Base-by-base conservation (phyloP, 768 basidiomycete species). In the Hygrophorus russula region DNA sequence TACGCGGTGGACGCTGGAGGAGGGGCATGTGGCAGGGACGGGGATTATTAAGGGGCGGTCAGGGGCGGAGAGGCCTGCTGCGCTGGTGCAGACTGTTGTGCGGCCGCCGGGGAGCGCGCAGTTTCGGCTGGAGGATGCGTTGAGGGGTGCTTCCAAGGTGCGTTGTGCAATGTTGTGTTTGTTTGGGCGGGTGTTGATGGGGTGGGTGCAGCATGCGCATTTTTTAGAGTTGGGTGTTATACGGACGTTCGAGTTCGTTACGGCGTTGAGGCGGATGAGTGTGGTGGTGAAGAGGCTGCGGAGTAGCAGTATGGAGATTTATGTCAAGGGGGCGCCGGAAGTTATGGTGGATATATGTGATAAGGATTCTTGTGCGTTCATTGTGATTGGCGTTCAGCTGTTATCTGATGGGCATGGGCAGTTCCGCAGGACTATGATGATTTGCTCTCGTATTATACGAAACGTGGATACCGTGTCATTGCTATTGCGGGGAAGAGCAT, bases 271-370 rank as follows among this genome's bases (percentile, higher is more conserved):
- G 19, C 69, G 96, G 41, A 99, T 99, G 94, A 96, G 93, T 49
- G 96, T 99, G 19, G 78, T 99, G 41, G 94, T 97, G 53, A 99
- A 97, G 60, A 73, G 90, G 41, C 73, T 99, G 42, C 96, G 85
- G 60, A 93, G 93, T 51, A 77, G 64, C 42, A 90, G 86, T 59
- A 97, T 99, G 91, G 96, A 99, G 58, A 72, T 97, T 9, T 98
- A 98, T 57, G 92, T 93, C 53, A 99, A 99, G 58, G 96, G 96
- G n/a, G 96, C 96, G 1, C 96, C 96, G 0, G 96, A 99, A 61
- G 90, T 97, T 44, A 98, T 99, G 93, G 60, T 64, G 5, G 92
- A 93, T 33, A 97, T 99, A 45, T 99, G 96, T 58, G 85, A 92
- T 43, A 80, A 71, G 48, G 76, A 83, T 41, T 87, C 93, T n/a